These are phyloP conservation scores for Tolypocladium cylindrosporum DNA, from an alignment of 2,329 filamentous ascomycete species.

Conservation along the genomic window DNA sequence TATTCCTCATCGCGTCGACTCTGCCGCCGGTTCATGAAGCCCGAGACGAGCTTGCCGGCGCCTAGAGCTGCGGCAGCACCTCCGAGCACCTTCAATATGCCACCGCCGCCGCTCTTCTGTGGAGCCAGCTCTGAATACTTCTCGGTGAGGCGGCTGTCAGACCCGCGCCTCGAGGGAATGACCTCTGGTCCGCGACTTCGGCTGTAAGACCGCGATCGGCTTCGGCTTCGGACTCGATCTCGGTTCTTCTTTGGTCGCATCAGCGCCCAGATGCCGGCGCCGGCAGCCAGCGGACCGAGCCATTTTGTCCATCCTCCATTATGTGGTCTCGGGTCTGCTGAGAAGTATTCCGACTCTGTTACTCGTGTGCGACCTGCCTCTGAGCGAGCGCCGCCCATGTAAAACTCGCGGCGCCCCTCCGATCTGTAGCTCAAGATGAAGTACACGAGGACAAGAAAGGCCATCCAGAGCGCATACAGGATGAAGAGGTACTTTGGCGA, in stretches of 20 bases:
- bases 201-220: slow-evolving; percentile 25
- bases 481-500: slow-evolving; percentile 81
- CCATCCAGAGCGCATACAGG: slow-evolving; percentile 71
- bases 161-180: slow-evolving; percentile 40
- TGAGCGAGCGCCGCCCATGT: slow-evolving; percentile 47
- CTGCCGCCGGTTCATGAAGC: slow-evolving; percentile 43
- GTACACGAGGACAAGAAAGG: slow-evolving; percentile 61
- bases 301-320: slow-evolving; percentile 28
- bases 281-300: slow-evolving; percentile 44
- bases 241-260: slow-evolving; percentile 32
- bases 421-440: slow-evolving; percentile 69
- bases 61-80: slow-evolving; percentile 52
- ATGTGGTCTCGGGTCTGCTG: slow-evolving; percentile 18
- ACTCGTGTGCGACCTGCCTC: slow-evolving; percentile 29
- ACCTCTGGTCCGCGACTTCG: slow-evolving; percentile 36
- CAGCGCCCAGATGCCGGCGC: slow-evolving; percentile 37
- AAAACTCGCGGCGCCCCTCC: slow-evolving; percentile 43
- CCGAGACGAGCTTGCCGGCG: slow-evolving; percentile 51
- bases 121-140: slow-evolving; percentile 46
- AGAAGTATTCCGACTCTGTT: slow-evolving; percentile 31
- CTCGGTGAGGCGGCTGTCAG: slow-evolving; percentile 53
- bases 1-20: slow-evolving; percentile 47
- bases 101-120: slow-evolving; percentile 30
- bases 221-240: slow-evolving; percentile 29
- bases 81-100: slow-evolving; percentile 51